phyloP scores from a whole-genome alignment of 805 yeast species.

The Wickerhamiella parazyma region DNA sequence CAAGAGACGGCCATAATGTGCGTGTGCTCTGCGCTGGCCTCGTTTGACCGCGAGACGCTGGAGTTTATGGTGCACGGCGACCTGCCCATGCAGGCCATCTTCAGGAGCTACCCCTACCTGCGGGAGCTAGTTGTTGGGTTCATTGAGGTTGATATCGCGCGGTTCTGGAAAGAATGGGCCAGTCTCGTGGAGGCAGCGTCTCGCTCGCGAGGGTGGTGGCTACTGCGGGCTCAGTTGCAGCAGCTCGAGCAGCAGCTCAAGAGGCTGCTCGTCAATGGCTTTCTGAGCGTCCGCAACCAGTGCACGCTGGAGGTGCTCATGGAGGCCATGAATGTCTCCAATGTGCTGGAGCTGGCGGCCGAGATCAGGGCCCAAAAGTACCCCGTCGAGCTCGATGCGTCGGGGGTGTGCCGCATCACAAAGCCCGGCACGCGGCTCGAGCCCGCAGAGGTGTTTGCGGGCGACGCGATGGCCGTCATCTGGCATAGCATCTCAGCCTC shows the following conservation, averaged over 20 bases:
- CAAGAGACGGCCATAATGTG: not conserved
- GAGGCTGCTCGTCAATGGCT: not conserved
- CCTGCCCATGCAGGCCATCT: not conserved
- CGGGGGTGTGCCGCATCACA: not conserved
- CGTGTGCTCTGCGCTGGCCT: not conserved
- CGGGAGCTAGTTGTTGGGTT: not conserved
- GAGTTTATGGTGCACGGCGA: not conserved
- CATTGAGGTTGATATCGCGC: not conserved
- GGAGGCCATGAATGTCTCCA: not conserved
- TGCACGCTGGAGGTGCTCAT: not conserved
- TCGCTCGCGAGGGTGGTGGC: not conserved
- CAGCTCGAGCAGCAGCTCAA: not conserved
- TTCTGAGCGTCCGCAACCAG: not conserved
- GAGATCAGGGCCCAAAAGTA: not conserved
- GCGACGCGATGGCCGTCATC: slow-evolving; percentile 1
- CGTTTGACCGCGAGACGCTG: slow-evolving; percentile 3
- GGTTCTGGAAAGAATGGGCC: not conserved
- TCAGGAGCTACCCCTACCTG: slow-evolving; percentile 1
- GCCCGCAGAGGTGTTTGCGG: not conserved
- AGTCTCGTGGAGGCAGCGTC: not conserved
- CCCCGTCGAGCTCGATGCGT: slow-evolving; percentile 4
- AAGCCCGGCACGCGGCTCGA: not conserved
- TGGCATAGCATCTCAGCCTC: slow-evolving; percentile 8
- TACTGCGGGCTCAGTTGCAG: not conserved
- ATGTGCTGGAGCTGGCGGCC: not conserved